These are phyloP conservation scores for Verticillium nonalfalfae DNA, from an alignment of 2,329 filamentous ascomycete species.

Conservation along the genomic window DNA sequence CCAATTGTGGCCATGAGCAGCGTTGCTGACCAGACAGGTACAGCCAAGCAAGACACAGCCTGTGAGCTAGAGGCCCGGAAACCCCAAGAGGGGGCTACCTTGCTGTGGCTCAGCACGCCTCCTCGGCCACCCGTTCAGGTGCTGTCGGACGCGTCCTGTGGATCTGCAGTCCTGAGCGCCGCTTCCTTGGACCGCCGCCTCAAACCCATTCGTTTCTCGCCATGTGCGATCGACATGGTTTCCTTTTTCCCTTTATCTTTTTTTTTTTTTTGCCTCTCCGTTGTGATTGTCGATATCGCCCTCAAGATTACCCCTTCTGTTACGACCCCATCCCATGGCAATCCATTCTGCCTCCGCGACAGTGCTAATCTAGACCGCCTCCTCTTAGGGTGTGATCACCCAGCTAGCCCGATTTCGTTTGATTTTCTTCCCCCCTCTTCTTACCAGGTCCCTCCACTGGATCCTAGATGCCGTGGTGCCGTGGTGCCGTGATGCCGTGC, in stretches of 20 bases:
- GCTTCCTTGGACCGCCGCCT: background rate
- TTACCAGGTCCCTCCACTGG: background rate
- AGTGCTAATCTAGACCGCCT: background rate
- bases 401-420: background rate
- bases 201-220: too few species aligned
- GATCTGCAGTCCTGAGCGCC: background rate
- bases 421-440: background rate
- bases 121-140: background rate
- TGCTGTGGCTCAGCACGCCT: background rate
- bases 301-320: background rate
- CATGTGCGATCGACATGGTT: too few species aligned
- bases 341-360: background rate
- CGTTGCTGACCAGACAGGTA: background rate
- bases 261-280: background rate
- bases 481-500: background rate
- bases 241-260: background rate
- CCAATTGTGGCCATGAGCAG: constrained; percentile 4
- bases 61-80: background rate
- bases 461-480: background rate
- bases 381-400: background rate
- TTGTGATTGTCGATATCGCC: background rate
- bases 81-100: background rate
- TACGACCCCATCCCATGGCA: background rate
- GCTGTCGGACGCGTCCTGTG: background rate
- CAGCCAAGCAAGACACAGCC: background rate